These are phyloP conservation scores for Rhodomyrtus tomentosa DNA, from an alignment of 345 rosid species.

Conservation along the genomic window DNA sequence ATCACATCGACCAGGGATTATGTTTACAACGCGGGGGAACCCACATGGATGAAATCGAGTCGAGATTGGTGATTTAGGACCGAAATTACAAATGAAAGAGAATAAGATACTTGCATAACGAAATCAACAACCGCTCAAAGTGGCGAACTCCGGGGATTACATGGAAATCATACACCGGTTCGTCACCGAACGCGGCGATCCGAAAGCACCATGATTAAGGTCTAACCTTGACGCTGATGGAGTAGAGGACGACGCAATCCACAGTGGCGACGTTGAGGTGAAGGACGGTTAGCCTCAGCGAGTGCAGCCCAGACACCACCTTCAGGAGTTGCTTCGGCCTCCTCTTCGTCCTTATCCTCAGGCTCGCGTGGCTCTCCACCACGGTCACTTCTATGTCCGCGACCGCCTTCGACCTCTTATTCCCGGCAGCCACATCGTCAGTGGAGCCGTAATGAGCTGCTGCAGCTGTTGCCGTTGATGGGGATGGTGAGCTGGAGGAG, in stretches of 20 bases:
- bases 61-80: neutral
- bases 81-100: too few species aligned
- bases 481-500: slow-evolving; percentile 18
- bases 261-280: slow-evolving; percentile 70
- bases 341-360: slow-evolving; percentile 62
- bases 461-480: neutral
- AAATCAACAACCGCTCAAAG: neutral
- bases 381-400: slow-evolving; percentile 81
- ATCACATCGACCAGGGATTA: neutral
- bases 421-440: slow-evolving; percentile 5
- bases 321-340: slow-evolving; percentile 64
- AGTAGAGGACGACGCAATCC: slow-evolving; percentile 53
- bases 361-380: slow-evolving; percentile 74
- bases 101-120: neutral
- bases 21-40: neutral
- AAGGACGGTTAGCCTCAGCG: slow-evolving; percentile 52
- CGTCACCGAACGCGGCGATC: neutral
- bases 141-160: neutral
- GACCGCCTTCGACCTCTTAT: slow-evolving; percentile 12
- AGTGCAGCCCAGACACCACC: slow-evolving; percentile 54
- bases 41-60: neutral
- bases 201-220: neutral
- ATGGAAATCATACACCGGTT: neutral
- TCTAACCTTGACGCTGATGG: slow-evolving; percentile 71
- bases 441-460: slow-evolving; percentile 1